Base-by-base conservation (phyloP, 495 filamentous ascomycete genomes). In the Penicillium tannophilum region DNA sequence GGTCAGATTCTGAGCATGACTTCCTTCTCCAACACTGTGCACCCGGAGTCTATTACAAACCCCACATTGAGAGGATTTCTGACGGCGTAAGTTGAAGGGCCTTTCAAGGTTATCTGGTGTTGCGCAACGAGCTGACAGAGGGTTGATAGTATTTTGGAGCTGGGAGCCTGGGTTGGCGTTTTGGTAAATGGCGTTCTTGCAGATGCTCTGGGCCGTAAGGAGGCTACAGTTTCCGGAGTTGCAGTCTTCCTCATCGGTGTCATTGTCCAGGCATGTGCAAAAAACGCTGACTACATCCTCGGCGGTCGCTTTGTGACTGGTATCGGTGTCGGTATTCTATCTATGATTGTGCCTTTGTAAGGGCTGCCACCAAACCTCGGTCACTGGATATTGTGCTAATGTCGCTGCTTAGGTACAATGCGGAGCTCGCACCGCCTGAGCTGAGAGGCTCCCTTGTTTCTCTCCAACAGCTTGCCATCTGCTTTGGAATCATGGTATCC, bases 91-190 rank as follows among this genome's bases (percentile, higher is more conserved):
- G 33, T 36, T 12, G 10, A 36, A n/a, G n/a, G n/a, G n/a, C 9
- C 33, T 12, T 10, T 1, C 33, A 36, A 14, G 1, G 12, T 3
- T 36, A 10, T 36, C 33, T 1, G 26, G 12, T 28, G 20, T 24
- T 49, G 20, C 20, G n/a, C 46, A 49, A 10, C 6, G 33, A 36
- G 12, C 9, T 36, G 33, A 36, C 35, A 23, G 35, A 23, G 35
- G 43, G 16, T 41, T 23, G 2, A 10, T 42, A 16, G 20, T 31
- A 26, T 19, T 28, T 82, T 93, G 61, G 89, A 92, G 67, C 82
- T 94, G 12, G 90, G 90, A 63, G 90, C 90, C 46, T 92, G 88
- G 89, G 63, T 90, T 39, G 90, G 90, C 36, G 85, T 87, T 6
- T 78, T 93, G 42, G 83, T 89, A 55, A 88, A 85, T 48, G 88